phyloP scores from a whole-genome alignment of 2,329 filamentous ascomycete species.

The Alternaria sp. region DNA sequence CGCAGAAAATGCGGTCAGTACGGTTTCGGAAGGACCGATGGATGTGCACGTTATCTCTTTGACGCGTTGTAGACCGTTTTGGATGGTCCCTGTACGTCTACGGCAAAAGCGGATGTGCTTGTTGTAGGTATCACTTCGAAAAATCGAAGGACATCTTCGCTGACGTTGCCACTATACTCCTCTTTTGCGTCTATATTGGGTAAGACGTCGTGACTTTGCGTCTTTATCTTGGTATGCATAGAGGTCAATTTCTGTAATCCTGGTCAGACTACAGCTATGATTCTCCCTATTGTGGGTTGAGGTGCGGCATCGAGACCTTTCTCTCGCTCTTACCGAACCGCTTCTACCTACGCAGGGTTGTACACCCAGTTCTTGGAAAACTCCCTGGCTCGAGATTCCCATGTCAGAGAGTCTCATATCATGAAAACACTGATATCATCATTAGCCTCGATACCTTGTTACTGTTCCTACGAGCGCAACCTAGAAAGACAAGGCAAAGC shows the following conservation, averaged over 20 bases:
- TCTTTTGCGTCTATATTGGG: neutral
- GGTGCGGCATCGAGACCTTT: neutral
- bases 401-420: neutral
- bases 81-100: neutral
- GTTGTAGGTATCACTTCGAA: neutral
- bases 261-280: neutral
- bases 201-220: neutral
- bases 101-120: neutral
- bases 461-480: neutral
- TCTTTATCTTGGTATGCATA: neutral
- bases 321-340: neutral
- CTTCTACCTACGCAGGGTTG: neutral
- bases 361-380: neutral
- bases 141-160: neutral
- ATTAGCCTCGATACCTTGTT: neutral
- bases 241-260: neutral
- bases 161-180: neutral
- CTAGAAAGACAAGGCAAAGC: neutral
- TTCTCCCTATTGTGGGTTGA: neutral
- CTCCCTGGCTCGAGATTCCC: neutral
- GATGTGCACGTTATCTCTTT: neutral
- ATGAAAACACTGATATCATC: neutral
- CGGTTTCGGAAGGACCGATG: neutral
- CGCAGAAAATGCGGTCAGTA: slow-evolving; percentile 9
- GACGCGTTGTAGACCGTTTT: neutral